A percentile compares a stretch with the other conserved stretches of the same genome.
Conservation (phyloP, 331 rosid genomes). For the Stylosanthes scabra region DNA sequence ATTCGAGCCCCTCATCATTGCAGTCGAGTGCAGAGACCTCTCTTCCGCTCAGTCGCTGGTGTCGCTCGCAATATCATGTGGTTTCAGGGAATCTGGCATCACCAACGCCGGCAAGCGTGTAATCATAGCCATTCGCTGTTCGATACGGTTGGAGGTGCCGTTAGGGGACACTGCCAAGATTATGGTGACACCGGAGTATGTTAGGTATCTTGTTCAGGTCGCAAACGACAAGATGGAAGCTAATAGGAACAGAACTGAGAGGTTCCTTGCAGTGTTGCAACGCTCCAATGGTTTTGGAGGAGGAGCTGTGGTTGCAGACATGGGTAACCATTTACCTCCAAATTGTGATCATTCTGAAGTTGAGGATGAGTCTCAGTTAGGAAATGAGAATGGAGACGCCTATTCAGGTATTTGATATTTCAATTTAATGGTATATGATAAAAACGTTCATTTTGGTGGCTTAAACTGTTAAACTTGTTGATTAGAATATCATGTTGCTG, state of each 20-base stretch:
- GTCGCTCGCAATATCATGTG: conserved; percentile 83
- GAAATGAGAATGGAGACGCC: conserved; percentile 41
- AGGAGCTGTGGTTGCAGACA: conserved; percentile 13
- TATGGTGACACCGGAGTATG: conserved; percentile 75
- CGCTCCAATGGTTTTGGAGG: conserved; percentile 38
- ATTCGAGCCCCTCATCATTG: conserved; percentile 88
- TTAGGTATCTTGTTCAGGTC: conserved; percentile 66
- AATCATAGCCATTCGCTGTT: conserved; percentile 89
- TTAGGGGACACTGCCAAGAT: conserved; percentile 62
- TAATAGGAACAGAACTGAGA: conserved; percentile 71
- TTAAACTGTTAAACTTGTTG: conserved; percentile 5
- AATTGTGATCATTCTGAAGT: conserved; percentile 34
- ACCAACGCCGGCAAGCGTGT: conserved; percentile 76
- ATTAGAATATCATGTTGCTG: not conserved
- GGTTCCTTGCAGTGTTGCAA: conserved; percentile 60
- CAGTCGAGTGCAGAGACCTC: conserved; percentile 84
- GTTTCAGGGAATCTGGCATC: conserved; percentile 93
- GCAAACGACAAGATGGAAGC: conserved; percentile 92
- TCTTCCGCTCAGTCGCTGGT: conserved; percentile 79
- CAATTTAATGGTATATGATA: not conserved
- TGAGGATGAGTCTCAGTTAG: conserved; percentile 41
- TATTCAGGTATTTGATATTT: conserved; percentile 75
- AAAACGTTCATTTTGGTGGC: not conserved
- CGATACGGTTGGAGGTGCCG: conserved; percentile 82
- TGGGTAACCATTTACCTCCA: not conserved